Evolutionary conservation across 2,329 filamentous ascomycete genomes (phyloP), one percentile per base, ranked within the genome.

Genomic region (Clonostachys byssicola): DNA sequence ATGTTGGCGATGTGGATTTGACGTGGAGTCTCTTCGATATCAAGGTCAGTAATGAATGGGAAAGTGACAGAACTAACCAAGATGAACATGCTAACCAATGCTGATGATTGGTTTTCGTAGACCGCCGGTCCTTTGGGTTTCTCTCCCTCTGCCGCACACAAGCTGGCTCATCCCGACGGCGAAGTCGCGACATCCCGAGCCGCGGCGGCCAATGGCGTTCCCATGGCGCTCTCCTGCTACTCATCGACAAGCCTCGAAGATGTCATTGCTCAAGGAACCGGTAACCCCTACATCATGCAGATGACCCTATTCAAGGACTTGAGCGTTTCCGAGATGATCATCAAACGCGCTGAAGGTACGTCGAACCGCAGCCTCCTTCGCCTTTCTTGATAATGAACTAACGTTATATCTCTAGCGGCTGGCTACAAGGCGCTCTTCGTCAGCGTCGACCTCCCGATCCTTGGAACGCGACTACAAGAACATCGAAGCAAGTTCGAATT

Each of bases 211-310:
- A 65, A 79, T 7, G 69, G 72, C 6, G 69, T 88, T 0, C 83
- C 85, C 0, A 86, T 80, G 61, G 80, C 80, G 47, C 70, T 86
- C 46, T 81, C 75, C 51, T 86, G 83, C 3, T 82, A 83, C 2
- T 74, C 77, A 8, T 64, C 73, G 10, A 71, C 73, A 42, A 76
- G 74, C 3, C 82, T 86, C 50, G 83, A 86, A 58, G 78, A 86
- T 44, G 77, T 85, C 2, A 81, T 80, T 0, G 58, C 68, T 13
- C 60, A 73, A 36, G 58, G 60, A 1, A 60, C 59, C 2, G 60
- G 63, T 0, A 66, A 63, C 8, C 74, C 75, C 0, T 73, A 77
- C 51, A 69, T 68, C n/a, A 75, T 82, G 59, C 79, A 83, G 56
- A 62, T 81, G 52, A 77, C 72, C 54, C 65, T 79, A 10, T 59